phyloP scores from a whole-genome alignment of 495 filamentous ascomycete species.

The Chlorociboria aeruginascens region DNA sequence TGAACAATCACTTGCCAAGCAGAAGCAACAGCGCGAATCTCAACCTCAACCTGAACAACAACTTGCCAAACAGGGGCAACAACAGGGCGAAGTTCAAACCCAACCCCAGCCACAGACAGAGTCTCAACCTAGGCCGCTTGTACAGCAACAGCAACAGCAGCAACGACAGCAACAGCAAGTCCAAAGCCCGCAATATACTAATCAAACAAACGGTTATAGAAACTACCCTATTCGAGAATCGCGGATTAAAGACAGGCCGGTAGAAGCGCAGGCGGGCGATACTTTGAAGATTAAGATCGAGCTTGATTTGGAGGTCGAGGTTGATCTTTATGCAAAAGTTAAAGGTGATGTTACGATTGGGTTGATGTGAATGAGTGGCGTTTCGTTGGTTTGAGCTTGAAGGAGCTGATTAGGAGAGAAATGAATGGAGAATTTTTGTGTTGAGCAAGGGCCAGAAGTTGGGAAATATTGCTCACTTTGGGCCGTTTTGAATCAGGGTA shows the following conservation, averaged over 20 bases:
- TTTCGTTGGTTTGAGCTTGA: no score
- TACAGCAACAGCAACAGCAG: neutral
- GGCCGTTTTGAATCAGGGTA: no score
- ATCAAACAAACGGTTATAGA: neutral
- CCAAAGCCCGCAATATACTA: neutral
- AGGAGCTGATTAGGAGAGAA: no score
- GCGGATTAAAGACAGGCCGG: constrained; percentile 7
- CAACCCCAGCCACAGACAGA: neutral
- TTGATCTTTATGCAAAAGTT: constrained; percentile 12
- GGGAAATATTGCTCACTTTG: no score
- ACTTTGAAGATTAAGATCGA: constrained; percentile 10
- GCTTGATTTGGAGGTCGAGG: constrained; percentile 11
- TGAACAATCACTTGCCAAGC: neutral
- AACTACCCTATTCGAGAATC: constrained; percentile 2
- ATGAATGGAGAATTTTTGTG: no score
- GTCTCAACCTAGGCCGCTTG: neutral
- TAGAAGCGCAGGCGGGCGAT: neutral
- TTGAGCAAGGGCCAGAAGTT: no score
- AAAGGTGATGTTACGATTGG: constrained; percentile 21
- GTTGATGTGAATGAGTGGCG: constrained; percentile 21
- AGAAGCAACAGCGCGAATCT: neutral
- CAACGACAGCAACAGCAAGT: neutral
- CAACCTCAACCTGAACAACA: neutral
- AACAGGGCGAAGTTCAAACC: neutral
- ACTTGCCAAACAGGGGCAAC: neutral